phyloP scores from a whole-genome alignment of 495 filamentous ascomycete genomes.

The Terfezia boudieri region DNA sequence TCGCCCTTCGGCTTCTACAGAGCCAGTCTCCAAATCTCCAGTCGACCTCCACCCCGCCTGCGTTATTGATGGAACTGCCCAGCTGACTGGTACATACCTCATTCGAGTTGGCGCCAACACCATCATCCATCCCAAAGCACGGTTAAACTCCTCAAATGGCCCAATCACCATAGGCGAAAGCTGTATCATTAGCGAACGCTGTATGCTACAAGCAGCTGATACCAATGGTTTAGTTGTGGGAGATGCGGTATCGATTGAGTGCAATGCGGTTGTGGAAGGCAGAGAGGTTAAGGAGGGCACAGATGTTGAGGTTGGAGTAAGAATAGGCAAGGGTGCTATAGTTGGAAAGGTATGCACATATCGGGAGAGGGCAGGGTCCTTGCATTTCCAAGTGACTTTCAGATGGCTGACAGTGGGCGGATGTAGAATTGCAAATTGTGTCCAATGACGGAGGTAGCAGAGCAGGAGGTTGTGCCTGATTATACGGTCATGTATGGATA shows the following conservation, averaged over 20 bases:
- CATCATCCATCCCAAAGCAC: constrained; percentile 62
- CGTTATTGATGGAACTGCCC: constrained; percentile 52
- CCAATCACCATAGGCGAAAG: constrained; percentile 48
- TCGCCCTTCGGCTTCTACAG: constrained; percentile 21
- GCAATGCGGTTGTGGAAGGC: constrained; percentile 39
- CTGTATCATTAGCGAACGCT: constrained; percentile 57
- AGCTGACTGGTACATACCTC: constrained; percentile 45
- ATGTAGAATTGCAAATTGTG: constrained; percentile 33
- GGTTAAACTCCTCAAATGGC: constrained; percentile 43
- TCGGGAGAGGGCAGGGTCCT: not conserved
- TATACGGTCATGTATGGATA: constrained; percentile 44
- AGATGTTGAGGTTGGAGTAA: constrained; percentile 36
- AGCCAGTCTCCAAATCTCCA: constrained; percentile 33
- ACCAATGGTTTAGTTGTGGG: constrained; percentile 24
- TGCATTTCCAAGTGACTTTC: not conserved
- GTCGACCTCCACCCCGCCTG: constrained; percentile 45
- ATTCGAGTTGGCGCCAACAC: constrained; percentile 48
- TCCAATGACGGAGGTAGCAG: constrained; percentile 27
- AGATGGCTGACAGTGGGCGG: not conserved
- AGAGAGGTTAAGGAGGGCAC: constrained; percentile 37
- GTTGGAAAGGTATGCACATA: constrained; percentile 36
- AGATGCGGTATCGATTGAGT: constrained; percentile 37
- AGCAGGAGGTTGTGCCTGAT: constrained; percentile 35
- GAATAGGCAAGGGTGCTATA: constrained; percentile 36
- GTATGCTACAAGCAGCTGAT: constrained; percentile 30